Evolutionary conservation across 1,139 yeast genomes (phyloP).

Genomic region (Taphrina deformans): DNA sequence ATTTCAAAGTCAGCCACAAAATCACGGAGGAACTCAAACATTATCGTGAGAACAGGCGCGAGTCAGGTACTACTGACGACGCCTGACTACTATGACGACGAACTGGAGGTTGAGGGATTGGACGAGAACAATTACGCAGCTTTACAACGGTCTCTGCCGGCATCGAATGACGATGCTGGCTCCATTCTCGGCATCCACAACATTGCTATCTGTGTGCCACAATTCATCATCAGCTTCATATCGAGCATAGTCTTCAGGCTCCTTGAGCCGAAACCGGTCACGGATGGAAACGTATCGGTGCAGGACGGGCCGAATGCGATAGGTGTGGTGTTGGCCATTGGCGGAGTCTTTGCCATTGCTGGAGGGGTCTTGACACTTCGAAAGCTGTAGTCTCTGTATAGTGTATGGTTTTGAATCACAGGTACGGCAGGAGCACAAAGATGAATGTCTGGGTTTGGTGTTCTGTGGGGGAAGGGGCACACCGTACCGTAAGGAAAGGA

Average conservation of each 20-base stretch:
- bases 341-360: constrained; percentile 5
- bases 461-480: neutral
- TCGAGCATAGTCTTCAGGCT: constrained; percentile 46
- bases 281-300: neutral
- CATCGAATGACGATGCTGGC: constrained; percentile 29
- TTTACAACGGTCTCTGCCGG: constrained; percentile 12
- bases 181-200: constrained; percentile 45
- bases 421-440: neutral
- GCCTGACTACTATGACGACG: constrained; percentile 15
- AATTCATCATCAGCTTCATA: constrained; percentile 48
- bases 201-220: constrained; percentile 49
- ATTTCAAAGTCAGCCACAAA: constrained; percentile 41
- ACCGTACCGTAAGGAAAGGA: no score
- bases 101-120: constrained; percentile 6
- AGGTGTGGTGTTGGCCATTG: constrained; percentile 14
- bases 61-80: constrained; percentile 11
- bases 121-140: constrained; percentile 30
- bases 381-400: neutral
- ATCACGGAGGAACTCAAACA: constrained; percentile 19
- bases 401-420: neutral
- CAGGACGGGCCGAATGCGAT: constrained; percentile 18
- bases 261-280: constrained; percentile 37
- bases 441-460: neutral
- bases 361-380: constrained; percentile 1
- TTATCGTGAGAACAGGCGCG: constrained; percentile 6